Evolutionary conservation across 2,329 filamentous ascomycete genomes (phyloP), one percentile per base, ranked within the genome.

Genomic region (Pseudonectria buxi): DNA sequence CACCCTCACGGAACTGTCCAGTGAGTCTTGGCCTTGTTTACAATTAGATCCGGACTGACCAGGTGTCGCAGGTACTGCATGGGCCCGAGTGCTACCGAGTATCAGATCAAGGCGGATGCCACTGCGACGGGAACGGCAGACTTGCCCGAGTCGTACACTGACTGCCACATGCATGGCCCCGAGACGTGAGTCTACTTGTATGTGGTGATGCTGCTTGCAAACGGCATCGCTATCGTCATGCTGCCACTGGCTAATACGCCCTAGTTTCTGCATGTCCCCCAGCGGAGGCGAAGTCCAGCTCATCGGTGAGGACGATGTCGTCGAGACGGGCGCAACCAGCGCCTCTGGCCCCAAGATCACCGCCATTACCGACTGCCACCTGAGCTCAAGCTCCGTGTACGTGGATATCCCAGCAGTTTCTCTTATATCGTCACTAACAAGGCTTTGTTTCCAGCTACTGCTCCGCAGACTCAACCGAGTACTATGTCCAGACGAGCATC

Each of bases 401-500:
- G 60, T 47, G 4, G 3, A 25, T 22, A 9, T 9, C 18, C 24
- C 3, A 4, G 1, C 3, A 1, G 6, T 6, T 2, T 12, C 2
- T 13, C 15, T 4, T 4, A 10, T 6, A 2, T 22, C 10, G 9
- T 11, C 16, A 15, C 34, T 43, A 15, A 40, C 33, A 26, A 3
- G 7, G 1, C 7, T 4, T 9, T 22, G 18, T 11, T 40, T 22
- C 18, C 18, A 70, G 68, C 7, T 63, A 54, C 43, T 73, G 70
- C 44, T 56, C 68, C 44, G 64, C 59, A 16, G 63, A 59, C 22
- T 53, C 56, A 0, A 49, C 58, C 0, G 65, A 70, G 44, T 71
- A 64, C 36, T 50, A 59, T 27, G 58, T 70, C 24, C 60, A 62
- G 27, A 63, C 64, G 0, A 67, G 69, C 9, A 62, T 65, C 3